Base-by-base conservation (phyloP, 495 filamentous ascomycete species). In the Physcia stellaris region DNA sequence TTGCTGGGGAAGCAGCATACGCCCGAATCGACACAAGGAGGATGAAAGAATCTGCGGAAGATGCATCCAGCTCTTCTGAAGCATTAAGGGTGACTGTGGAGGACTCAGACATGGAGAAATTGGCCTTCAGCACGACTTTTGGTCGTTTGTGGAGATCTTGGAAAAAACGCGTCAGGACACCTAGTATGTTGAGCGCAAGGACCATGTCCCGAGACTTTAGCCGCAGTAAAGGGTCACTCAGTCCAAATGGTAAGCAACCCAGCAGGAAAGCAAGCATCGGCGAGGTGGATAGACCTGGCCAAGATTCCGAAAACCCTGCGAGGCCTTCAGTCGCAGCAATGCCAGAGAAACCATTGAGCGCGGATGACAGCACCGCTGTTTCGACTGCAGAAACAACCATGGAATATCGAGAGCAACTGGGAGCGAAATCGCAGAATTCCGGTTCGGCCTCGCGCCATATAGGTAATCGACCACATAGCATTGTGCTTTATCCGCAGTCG, bases 71-170 rank as follows among this genome's bases (percentile, higher is more conserved):
- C 32, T 54, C 59, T 0, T 52, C 55, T 17, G 60, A 59, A 17
- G 41, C 64, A 37, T 75, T 83, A 37, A 75, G 73, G 17, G 64
- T 90, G 33, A 65, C 85, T 22, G 81, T 99, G 17, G 86, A 93
- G 51, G 88, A 96, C 51, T 59, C 74, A 19, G 92, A 99, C 53
- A 83, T 94, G 65, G 88, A 96, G 55, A 87, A 90, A 41, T 65
- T 96, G 42, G 90, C 88, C 4, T 63, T 96, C 39, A 85, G 90
- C 52, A 68, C 83, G 29, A 87, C 83, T 10, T 60, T 99, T 2
- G 87, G 92, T 11, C 67, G 88, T 24, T 59, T 96, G 22, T 99
- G 92, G 92, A 75, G 92, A 49, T 80, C 83, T 22, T 99, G 92
- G 92, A 83, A 87, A 53, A 92, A 93, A 60, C 77, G 76, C 41